phyloP scores from a whole-genome alignment of 805 yeast species.

The Wickerhamiella lipophila region DNA sequence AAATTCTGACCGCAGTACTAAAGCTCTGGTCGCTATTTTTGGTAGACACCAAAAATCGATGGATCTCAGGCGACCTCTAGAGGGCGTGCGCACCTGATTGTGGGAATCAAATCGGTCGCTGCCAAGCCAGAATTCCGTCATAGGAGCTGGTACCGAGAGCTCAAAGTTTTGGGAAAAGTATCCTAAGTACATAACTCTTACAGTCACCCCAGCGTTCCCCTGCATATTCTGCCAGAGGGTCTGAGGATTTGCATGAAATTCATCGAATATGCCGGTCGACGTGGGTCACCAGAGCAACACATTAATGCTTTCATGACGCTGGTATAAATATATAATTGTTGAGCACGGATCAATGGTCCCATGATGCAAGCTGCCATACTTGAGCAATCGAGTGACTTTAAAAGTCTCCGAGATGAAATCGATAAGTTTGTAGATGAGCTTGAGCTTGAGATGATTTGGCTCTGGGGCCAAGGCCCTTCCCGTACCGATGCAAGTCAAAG shows the following conservation, averaged over 20 bases:
- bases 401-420: background rate
- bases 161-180: background rate
- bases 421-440: constrained; percentile 8
- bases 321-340: background rate
- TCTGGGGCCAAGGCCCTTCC: background rate
- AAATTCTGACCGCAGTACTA: too few relatives aligned
- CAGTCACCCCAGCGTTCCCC: background rate
- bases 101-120: background rate
- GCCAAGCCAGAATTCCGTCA: background rate
- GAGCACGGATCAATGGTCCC: background rate
- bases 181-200: background rate
- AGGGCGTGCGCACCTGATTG: background rate
- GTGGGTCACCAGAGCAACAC: background rate
- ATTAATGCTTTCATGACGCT: background rate
- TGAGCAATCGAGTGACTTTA: background rate
- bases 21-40: too few relatives aligned
- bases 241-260: background rate
- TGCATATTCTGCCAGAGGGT: background rate
- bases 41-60: background rate
- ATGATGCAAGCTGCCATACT: background rate
- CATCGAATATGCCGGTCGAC: background rate
- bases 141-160: too few relatives aligned
- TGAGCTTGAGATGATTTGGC: background rate
- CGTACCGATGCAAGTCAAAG: background rate
- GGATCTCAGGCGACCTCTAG: background rate